Evolutionary conservation across 2,329 filamentous ascomycete species (phyloP), one percentile per base, ranked within the genome.

Genomic region (Aschersonia sp.): DNA sequence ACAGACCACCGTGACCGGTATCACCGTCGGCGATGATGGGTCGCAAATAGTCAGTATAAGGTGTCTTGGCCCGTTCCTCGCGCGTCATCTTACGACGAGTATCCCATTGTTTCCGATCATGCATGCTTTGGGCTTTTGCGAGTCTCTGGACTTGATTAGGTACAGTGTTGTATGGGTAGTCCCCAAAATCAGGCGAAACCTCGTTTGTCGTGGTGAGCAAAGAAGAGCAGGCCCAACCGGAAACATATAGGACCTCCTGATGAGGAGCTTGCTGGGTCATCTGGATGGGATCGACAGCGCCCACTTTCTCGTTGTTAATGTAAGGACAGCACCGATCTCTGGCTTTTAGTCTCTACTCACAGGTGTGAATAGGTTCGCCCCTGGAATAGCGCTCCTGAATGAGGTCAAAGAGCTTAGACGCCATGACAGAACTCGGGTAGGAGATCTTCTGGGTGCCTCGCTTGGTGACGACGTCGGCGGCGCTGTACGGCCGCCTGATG

Each of bases 101-200:
- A 62, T 95, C 88, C 82, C 86, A 97, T 59, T 95, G 86, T 66
- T 94, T 95, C 55, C 92, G 83, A 65, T 98, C 92, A 64, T 98
- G 92, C 72, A 97, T 81, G 54, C 88, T 88, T 66, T 98, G 92
- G 4, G 92, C 92, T 69, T 97, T 97, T 69, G 94, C 87, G 46
- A 98, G 71, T 53, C 92, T 80, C 69, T 98, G 88, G 4, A 98
- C 92, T 64, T 97, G 92, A 67, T 97, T 97, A 7, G 92, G 92
- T 5, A 98, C 92, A 0, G 92, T 98, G 62, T 97, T 97, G 70
- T 98, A 98, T 0, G 92, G 92, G 64, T 98, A 98, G 66, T 98
- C 92, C 58, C 92, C 92, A 68, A 97, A 95, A 63, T 98, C 92
- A 42, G 92, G 86, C 0, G 88, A 95, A 31, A 98, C 92, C 64